phyloP scores from a whole-genome alignment of 2,329 filamentous ascomycete genomes.

The Cladosporium austrohemisphaericum region DNA sequence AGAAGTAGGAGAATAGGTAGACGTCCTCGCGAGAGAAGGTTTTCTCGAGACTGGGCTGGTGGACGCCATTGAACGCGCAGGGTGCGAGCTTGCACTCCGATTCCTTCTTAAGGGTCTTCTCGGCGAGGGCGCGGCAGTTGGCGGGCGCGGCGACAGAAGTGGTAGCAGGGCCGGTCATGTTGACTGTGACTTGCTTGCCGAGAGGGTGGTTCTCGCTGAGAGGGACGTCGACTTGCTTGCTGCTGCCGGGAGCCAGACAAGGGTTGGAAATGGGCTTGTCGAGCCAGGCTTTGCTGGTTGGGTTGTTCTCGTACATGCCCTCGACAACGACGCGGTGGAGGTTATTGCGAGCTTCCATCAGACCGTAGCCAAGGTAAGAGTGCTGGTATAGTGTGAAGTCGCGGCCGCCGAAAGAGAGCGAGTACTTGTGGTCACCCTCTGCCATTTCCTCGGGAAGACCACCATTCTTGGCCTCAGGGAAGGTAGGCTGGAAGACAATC shows the following conservation, averaged over 20 bases:
- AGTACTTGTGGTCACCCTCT: conserved; percentile 94
- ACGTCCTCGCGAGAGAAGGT: conserved; percentile 89
- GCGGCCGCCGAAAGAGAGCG: conserved; percentile 82
- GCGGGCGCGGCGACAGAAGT: conserved; percentile 58
- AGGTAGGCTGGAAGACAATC: conserved; percentile 97
- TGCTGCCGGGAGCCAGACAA: conserved; percentile 79
- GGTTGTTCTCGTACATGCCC: conserved; percentile 62
- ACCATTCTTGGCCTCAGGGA: conserved; percentile 66
- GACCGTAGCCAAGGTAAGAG: conserved; percentile 92
- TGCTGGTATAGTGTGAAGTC: conserved; percentile 95
- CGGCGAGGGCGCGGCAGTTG: conserved; percentile 84
- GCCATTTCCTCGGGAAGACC: conserved; percentile 82
- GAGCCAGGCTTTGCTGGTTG: conserved; percentile 60
- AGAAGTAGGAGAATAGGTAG: conserved; percentile 98
- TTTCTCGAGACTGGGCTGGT: conserved; percentile 87
- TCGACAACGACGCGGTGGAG: conserved; percentile 75
- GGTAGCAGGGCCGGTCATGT: conserved; percentile 78
- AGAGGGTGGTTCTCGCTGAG: conserved; percentile 64
- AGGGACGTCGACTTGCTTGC: conserved; percentile 67
- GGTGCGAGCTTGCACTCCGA: conserved; percentile 74
- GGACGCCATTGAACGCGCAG: conserved; percentile 97
- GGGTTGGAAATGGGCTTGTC: conserved; percentile 72
- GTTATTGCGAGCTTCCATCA: conserved; percentile 90
- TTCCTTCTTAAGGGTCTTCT: conserved; percentile 88
- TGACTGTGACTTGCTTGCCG: conserved; percentile 64